These are phyloP conservation scores for Triticum timopheevii DNA, from an alignment of 176 grass and related monocot genomes.

Conservation along the genomic window DNA sequence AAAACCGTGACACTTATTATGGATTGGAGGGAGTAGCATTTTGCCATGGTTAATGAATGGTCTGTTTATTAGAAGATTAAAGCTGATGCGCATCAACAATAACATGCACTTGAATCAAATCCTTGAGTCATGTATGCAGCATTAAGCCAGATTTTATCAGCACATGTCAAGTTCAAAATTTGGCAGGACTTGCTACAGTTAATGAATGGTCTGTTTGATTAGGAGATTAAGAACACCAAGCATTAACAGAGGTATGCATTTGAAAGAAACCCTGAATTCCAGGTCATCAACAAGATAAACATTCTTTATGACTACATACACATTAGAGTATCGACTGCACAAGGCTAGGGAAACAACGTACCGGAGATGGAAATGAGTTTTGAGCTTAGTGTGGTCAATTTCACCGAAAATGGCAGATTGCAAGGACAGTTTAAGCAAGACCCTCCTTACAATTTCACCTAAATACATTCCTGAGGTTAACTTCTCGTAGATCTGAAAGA, in stretches of 20 bases:
- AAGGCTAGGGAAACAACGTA: conserved; percentile 21
- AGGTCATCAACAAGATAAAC: neutral
- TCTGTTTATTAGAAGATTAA: no score
- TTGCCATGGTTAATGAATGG: no score
- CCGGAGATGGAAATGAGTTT: conserved; percentile 60
- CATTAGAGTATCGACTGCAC: neutral
- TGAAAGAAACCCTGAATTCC: conserved; percentile 10
- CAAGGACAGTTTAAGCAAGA: conserved; percentile 63
- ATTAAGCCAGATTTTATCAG: neutral
- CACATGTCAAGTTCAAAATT: neutral
- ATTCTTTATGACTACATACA: neutral
- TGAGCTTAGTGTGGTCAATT: conserved; percentile 54
- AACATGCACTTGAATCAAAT: no score
- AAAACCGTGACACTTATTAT: no score
- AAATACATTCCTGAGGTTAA: conserved; percentile 84
- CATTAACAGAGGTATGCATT: neutral
- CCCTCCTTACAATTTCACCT: conserved; percentile 79
- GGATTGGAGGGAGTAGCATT: no score
- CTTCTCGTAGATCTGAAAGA: conserved; percentile 90
- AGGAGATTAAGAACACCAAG: neutral
- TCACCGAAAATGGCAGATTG: conserved; percentile 50
- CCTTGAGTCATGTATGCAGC: conserved; percentile 34
- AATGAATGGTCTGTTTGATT: neutral
- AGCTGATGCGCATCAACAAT: no score
- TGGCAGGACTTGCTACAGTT: neutral